phyloP scores from a whole-genome alignment of 495 filamentous ascomycete genomes.

The Echria macrotheca region DNA sequence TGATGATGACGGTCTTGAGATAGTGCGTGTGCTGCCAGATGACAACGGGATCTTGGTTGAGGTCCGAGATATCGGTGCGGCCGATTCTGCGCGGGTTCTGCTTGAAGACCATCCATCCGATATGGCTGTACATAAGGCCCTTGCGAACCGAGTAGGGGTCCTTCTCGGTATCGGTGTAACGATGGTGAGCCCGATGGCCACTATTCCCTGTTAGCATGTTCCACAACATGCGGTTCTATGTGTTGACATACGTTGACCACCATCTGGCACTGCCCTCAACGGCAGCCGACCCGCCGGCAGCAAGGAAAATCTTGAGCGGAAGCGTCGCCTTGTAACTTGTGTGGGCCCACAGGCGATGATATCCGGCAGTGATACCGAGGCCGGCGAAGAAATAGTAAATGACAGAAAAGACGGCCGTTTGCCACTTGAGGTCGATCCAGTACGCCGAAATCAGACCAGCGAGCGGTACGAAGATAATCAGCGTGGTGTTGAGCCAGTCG shows the following conservation, averaged over 20 bases:
- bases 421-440: constrained; percentile 71
- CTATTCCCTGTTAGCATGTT: background rate
- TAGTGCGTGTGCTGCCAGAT: constrained; percentile 94
- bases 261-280: constrained; percentile 95
- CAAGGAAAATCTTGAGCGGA: constrained; percentile 88
- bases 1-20: constrained; percentile 79
- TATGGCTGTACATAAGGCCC: constrained; percentile 87
- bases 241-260: constrained; percentile 68
- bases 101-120: constrained; percentile 92
- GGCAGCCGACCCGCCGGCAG: constrained; percentile 85
- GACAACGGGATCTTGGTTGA: constrained; percentile 93
- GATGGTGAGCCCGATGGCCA: constrained; percentile 92
- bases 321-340: constrained; percentile 85
- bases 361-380: constrained; percentile 75
- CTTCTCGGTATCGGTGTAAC: constrained; percentile 98
- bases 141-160: constrained; percentile 99
- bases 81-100: constrained; percentile 91
- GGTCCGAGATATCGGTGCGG: constrained; percentile 91
- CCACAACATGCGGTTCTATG: background rate
- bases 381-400: constrained; percentile 90
- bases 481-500: constrained; percentile 86
- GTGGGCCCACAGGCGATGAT: constrained; percentile 93
- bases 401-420: constrained; percentile 77
- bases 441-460: constrained; percentile 69
- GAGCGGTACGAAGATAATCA: constrained; percentile 83